Evolutionary conservation across 2,329 filamentous ascomycete species (phyloP), one percentile per base, ranked within the genome.

Genomic region (Arthrobotrys conoides): DNA sequence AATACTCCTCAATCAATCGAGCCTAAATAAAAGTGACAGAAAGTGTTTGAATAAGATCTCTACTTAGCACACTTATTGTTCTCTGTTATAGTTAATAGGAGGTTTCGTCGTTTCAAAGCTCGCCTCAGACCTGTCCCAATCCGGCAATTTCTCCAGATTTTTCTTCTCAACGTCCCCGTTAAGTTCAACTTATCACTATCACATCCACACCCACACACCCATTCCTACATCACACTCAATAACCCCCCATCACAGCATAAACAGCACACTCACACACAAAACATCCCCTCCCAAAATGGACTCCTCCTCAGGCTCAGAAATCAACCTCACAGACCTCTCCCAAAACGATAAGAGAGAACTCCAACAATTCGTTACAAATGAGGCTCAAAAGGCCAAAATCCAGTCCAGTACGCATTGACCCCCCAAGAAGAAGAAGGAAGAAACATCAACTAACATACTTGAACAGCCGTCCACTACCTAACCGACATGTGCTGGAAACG

Each of bases 401-500:
- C 80, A 78, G 41, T 63, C 87, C 89, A 81, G 91, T 93, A 84
- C 85, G 87, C 87, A 81, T 55, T 30, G 5, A 24, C 18, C 33
- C 33, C 51, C 22, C 16, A 51, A 30, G 6, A 30, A 30, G 3
- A 30, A 6, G 6, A 30, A 30, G 6, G 27, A 30, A 48, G 22
- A 16, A 41, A 24, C 55, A 30, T 16, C 14, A 20, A 38, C 48
- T 24, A 20, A 64, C 12, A 41, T n/a, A 27, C 41, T n/a, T 33
- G 14, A n/a, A 49, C 67, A 90, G 90, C 87, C n/a, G 89, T 91
- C 76, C 90, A 92, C 85, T 86, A 86, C 81, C 86, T 92, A 41
- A 90, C 90, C 51, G 92, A 96, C 82, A 89, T 92, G 78, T 99
- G 96, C 89, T 99, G 94, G 91, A 93, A 91, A 84, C 98, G 97